Conservation (phyloP, 148 eudicot species). For the Suaeda aralocaspica region DNA sequence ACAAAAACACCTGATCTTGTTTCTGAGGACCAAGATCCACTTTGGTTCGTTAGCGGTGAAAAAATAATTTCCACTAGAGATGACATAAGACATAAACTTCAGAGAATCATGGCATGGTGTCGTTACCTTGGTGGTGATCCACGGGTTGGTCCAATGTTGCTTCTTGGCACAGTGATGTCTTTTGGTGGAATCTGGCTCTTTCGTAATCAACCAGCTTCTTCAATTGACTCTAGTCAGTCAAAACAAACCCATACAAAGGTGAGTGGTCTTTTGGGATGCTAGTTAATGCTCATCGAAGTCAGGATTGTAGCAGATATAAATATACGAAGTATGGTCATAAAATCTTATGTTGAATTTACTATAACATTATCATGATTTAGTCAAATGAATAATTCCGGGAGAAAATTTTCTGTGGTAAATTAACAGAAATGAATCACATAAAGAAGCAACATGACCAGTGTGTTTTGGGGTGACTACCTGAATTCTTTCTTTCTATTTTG, state of each 20-base stretch:
- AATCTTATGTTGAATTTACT: too few species aligned
- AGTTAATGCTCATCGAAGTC: background rate
- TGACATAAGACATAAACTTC: constrained; percentile 44
- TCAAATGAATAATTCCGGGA: background rate
- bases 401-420: background rate
- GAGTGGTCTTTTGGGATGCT: constrained; percentile 16
- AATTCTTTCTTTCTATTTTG: background rate
- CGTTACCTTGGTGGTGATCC: constrained; percentile 54
- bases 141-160: constrained; percentile 74
- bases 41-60: constrained; percentile 55
- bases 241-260: constrained; percentile 38
- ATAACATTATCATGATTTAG: background rate
- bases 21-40: constrained; percentile 62
- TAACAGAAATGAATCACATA: background rate
- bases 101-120: constrained; percentile 26
- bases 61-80: constrained; percentile 48
- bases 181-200: constrained; percentile 70
- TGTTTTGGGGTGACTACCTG: background rate
- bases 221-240: constrained; percentile 33
- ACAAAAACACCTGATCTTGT: constrained; percentile 73
- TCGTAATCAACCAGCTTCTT: constrained; percentile 45
- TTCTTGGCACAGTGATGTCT: constrained; percentile 74
- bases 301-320: background rate
- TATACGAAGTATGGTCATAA: too few species aligned
- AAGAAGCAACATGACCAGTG: background rate